Conservation (phyloP, 139 green algal genomes). For the Ostreobium quekettii region DNA sequence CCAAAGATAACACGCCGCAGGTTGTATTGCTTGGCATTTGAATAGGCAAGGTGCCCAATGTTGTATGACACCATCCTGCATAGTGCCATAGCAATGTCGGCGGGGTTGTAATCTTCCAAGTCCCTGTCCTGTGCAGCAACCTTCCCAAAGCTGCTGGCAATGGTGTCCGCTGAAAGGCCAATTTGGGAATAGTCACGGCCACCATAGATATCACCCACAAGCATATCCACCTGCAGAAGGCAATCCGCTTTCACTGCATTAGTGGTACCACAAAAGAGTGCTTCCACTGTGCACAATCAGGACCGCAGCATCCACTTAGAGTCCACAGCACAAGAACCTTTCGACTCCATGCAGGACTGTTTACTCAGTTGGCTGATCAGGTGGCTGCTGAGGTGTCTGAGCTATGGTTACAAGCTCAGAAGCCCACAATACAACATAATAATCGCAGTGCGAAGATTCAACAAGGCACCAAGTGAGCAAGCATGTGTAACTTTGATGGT, state of each 20-base stretch:
- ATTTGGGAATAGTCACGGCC: conserved; percentile 86
- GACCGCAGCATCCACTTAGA: no score
- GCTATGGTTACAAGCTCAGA: no score
- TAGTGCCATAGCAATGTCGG: conserved; percentile 83
- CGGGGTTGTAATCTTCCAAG: conserved; percentile 69
- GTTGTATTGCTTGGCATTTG: conserved; percentile 82
- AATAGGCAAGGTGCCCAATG: conserved; percentile 82
- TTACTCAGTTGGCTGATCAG: no score
- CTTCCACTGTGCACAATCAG: no score
- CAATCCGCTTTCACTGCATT: not conserved
- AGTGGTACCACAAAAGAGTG: not conserved
- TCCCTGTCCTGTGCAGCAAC: conserved; percentile 62
- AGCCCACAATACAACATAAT: no score
- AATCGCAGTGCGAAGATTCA: no score
- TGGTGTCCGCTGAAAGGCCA: conserved; percentile 86
- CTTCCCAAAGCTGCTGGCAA: conserved; percentile 93
- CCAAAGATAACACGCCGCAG: conserved; percentile 90
- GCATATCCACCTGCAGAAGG: conserved; percentile 85
- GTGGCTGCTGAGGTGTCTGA: no score
- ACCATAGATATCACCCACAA: conserved; percentile 99
- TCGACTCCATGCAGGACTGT: no score
- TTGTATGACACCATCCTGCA: conserved; percentile 98
- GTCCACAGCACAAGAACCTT: no score
- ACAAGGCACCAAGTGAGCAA: no score
- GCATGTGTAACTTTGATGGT: no score